Evolutionary conservation across 2,329 filamentous ascomycete species (phyloP).

Genomic region (Exophiala sp.): DNA sequence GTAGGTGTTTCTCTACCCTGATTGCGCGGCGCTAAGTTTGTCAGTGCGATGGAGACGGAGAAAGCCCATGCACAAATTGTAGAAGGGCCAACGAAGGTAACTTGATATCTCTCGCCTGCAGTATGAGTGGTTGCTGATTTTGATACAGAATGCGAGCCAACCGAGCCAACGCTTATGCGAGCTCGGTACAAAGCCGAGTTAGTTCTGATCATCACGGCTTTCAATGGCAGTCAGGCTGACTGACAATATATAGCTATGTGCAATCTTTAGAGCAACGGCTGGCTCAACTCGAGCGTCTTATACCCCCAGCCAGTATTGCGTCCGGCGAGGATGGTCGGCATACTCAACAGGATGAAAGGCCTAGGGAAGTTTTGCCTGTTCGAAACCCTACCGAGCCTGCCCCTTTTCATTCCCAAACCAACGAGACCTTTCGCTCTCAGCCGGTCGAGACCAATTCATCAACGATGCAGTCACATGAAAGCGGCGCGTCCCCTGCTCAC

Average conservation of each 20-base stretch:
- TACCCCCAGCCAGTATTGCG: neutral
- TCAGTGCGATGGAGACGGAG: constrained; percentile 8
- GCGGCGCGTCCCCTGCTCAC: constrained; percentile 1
- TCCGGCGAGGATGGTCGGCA: neutral
- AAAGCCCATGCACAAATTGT: constrained; percentile 6
- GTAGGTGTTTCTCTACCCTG: no score
- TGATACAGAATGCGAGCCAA: neutral
- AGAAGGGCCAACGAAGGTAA: constrained; percentile 6
- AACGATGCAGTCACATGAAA: neutral
- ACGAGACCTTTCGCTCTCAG: neutral
- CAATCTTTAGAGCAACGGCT: constrained; percentile 6
- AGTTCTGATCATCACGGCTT: neutral
- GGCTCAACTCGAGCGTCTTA: constrained; percentile 4
- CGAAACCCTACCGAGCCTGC: no score
- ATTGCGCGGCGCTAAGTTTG: no score
- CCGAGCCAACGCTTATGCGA: constrained; percentile 3
- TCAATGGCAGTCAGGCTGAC: neutral
- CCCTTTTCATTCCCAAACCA: no score
- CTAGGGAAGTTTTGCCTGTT: no score
- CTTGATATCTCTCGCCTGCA: neutral
- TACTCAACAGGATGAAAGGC: neutral
- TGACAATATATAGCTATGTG: neutral
- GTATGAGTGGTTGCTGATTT: no score
- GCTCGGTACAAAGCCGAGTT: constrained; percentile 6
- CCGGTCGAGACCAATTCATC: neutral